A percentile compares a stretch with the other conserved stretches of the same genome.
Conservation (phyloP, 495 filamentous ascomycete genomes). For the Penicillium atrosanguineum region DNA sequence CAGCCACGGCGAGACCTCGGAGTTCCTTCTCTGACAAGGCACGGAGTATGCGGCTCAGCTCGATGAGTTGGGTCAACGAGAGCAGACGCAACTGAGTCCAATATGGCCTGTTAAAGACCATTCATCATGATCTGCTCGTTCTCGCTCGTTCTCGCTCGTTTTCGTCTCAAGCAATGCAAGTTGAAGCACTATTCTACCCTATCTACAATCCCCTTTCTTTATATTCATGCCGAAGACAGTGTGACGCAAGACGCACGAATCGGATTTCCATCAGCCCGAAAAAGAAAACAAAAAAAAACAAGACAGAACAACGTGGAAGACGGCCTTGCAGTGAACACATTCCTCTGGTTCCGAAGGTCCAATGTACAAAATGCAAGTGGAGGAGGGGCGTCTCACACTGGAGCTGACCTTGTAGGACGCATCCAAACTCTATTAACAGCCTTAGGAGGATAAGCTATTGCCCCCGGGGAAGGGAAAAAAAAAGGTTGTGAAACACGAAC, state of each 20-base stretch:
- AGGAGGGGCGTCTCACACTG: neutral
- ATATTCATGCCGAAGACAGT: neutral
- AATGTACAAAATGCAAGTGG: neutral
- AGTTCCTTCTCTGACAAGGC: constrained; percentile 1
- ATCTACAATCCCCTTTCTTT: neutral
- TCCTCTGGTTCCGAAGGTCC: neutral
- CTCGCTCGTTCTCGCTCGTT: neutral
- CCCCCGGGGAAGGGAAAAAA: neutral
- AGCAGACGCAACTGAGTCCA: neutral
- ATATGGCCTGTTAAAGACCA: neutral
- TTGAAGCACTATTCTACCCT: neutral
- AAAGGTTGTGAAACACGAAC: neutral
- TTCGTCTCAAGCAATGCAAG: neutral
- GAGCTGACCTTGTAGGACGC: neutral
- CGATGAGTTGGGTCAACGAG: constrained; percentile 1
- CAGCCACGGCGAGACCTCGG: constrained; percentile 11
- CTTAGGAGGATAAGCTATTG: constrained; percentile 7
- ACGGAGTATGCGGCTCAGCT: constrained; percentile 2
- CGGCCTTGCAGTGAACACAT: neutral
- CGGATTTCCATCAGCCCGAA: neutral
- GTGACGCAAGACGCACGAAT: neutral
- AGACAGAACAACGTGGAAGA: neutral
- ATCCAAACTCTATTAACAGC: constrained; percentile 11
- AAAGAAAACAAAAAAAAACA: neutral
- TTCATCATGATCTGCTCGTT: neutral